Conservation (phyloP, 2,329 filamentous ascomycete species). For the Talaromyces marneffei region DNA sequence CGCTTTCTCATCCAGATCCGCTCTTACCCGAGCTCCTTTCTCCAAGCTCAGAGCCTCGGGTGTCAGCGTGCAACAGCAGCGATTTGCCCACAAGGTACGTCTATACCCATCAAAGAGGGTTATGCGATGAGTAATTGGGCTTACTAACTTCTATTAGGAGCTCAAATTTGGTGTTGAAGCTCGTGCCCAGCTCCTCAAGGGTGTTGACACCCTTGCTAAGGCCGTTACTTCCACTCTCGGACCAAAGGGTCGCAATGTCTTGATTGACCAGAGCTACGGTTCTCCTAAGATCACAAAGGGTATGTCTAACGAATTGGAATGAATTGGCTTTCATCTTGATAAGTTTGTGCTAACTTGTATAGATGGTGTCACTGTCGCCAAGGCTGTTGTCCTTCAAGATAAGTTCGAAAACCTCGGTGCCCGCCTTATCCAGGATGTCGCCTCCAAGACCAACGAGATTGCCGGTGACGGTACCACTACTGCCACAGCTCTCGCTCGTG, state of each 20-base stretch:
- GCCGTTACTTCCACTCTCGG: constrained; percentile 94
- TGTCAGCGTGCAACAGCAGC: constrained; percentile 75
- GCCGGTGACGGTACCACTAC: constrained; percentile 98
- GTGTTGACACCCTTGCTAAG: constrained; percentile 94
- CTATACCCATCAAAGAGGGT: background rate
- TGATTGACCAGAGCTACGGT: constrained; percentile 97
- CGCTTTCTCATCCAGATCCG: constrained; percentile 78
- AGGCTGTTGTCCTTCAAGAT: constrained; percentile 88
- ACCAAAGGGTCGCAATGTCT: constrained; percentile 95
- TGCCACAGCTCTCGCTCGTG: constrained; percentile 90
- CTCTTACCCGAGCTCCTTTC: constrained; percentile 61
- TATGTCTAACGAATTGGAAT: constrained; percentile 40
- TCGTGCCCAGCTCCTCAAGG: constrained; percentile 78
- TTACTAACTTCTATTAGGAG: constrained; percentile 56
- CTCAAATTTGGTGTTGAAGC: constrained; percentile 97
- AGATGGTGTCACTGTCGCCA: constrained; percentile 87
- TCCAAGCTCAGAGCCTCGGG: constrained; percentile 60
- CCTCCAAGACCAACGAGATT: constrained; percentile 98
- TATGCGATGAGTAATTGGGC: background rate
- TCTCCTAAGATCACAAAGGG: constrained; percentile 99
- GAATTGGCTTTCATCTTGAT: background rate
- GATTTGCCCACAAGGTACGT: constrained; percentile 94
- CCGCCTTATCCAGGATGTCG: constrained; percentile 92
- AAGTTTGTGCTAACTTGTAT: constrained; percentile 21
- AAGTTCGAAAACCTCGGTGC: constrained; percentile 99